These are phyloP conservation scores for Trichoderma reesei DNA, from an alignment of 495 filamentous ascomycete genomes.

Conservation along the genomic window DNA sequence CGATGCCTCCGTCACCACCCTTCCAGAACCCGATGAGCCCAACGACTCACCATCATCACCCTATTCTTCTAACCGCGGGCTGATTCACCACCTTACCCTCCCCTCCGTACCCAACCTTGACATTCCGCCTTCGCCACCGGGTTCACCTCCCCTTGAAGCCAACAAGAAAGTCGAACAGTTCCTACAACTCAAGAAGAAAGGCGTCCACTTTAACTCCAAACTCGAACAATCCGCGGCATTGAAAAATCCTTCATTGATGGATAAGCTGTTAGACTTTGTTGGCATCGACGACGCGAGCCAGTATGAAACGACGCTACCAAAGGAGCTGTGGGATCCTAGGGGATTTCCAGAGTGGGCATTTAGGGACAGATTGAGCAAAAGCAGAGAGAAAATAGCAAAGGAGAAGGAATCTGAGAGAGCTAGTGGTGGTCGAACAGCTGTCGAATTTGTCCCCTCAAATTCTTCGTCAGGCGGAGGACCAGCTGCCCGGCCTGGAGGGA, in stretches of 20 bases:
- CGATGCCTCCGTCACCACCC: background rate
- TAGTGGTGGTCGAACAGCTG: slow-evolving; percentile 43
- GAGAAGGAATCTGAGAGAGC: slow-evolving; percentile 48
- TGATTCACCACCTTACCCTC: slow-evolving; percentile 73
- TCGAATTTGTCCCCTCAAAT: slow-evolving; percentile 68
- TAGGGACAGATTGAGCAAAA: slow-evolving; percentile 57
- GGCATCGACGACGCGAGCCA: slow-evolving; percentile 54
- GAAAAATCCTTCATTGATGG: slow-evolving; percentile 69
- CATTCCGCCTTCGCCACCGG: slow-evolving; percentile 79
- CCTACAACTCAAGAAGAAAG: slow-evolving; percentile 71
- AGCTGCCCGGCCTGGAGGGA: background rate
- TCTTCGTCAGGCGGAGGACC: slow-evolving; percentile 15
- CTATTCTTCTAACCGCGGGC: slow-evolving; percentile 53
- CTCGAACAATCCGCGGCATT: slow-evolving; percentile 60
- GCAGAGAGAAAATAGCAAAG: slow-evolving; percentile 51
- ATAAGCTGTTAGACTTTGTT: slow-evolving; percentile 72
- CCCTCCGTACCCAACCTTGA: slow-evolving; percentile 68
- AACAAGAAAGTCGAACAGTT: slow-evolving; percentile 77
- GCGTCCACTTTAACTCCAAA: slow-evolving; percentile 84
- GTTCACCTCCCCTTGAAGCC: slow-evolving; percentile 52
- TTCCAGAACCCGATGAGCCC: background rate
- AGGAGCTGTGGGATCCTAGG: slow-evolving; percentile 56
- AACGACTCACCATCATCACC: slow-evolving; percentile 50
- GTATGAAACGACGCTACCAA: slow-evolving; percentile 63
- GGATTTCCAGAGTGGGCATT: slow-evolving; percentile 63